These are phyloP conservation scores for Aspergillus felis DNA, from an alignment of 2,329 filamentous ascomycete species.

Conservation along the genomic window DNA sequence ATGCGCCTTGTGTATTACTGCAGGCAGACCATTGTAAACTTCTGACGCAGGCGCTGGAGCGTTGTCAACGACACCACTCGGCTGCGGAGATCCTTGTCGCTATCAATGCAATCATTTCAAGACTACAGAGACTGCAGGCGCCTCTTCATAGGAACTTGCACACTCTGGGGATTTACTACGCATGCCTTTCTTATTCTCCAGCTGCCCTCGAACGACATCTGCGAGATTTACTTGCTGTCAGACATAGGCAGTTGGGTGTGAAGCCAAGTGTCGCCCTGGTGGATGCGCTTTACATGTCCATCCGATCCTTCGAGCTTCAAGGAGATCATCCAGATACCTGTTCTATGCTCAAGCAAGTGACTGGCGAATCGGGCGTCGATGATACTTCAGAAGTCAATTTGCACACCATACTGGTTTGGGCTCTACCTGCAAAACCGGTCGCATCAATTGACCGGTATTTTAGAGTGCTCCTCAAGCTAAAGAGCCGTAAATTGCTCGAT, in stretches of 20 bases:
- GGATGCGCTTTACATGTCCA: constrained; percentile 16
- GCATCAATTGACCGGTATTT: constrained; percentile 16
- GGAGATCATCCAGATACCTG: constrained; percentile 15
- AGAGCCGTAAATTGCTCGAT: constrained; percentile 17
- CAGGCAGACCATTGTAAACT: constrained; percentile 5
- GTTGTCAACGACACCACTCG: constrained; percentile 20
- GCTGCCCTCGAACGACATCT: constrained; percentile 27
- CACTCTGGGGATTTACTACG: constrained; percentile 28
- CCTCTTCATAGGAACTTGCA: constrained; percentile 10
- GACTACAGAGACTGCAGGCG: constrained; percentile 19
- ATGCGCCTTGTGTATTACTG: constrained; percentile 4
- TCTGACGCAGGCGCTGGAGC: constrained; percentile 19
- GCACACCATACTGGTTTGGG: constrained; percentile 18
- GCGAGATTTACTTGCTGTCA: constrained; percentile 10
- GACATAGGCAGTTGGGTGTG: not conserved
- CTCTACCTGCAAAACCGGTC: not conserved
- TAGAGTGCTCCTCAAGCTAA: constrained; percentile 23
- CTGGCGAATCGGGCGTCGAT: constrained; percentile 14
- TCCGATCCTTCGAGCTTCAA: constrained; percentile 20
- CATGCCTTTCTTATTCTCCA: constrained; percentile 27
- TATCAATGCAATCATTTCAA: constrained; percentile 27
- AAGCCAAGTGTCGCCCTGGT: constrained; percentile 18
- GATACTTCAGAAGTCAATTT: constrained; percentile 5
- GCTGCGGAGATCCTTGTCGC: constrained; percentile 29
- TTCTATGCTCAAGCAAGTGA: constrained; percentile 19